Percentiles rank a stretch among this genome's conserved stretches.
phyloP scores from a whole-genome alignment of 2,329 filamentous ascomycete genomes.

The Aspergillus flavus region DNA sequence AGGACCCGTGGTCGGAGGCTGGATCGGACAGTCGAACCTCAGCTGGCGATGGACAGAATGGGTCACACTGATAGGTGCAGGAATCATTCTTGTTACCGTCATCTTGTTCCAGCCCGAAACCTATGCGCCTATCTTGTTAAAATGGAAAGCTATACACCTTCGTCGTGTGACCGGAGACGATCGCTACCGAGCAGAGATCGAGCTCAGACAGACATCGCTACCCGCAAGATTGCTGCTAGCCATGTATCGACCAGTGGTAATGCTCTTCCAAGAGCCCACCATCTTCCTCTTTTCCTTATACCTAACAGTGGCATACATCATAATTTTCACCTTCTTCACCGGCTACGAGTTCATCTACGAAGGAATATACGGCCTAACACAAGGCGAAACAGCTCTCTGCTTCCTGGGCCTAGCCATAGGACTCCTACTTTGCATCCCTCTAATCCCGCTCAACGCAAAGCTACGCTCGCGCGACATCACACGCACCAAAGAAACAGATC shows the following conservation, averaged over 20 bases:
- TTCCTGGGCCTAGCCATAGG: conserved; percentile 54
- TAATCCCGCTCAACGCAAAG: not conserved
- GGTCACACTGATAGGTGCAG: conserved; percentile 44
- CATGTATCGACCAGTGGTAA: conserved; percentile 25
- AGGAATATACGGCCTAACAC: conserved; percentile 50
- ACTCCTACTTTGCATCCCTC: not conserved
- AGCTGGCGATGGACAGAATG: conserved; percentile 47
- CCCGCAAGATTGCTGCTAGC: not conserved
- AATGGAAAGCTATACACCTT: conserved; percentile 46
- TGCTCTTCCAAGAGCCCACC: conserved; percentile 22
- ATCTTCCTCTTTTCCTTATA: conserved; percentile 27
- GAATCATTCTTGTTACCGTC: conserved; percentile 34
- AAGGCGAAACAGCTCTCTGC: conserved; percentile 50
- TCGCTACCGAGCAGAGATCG: conserved; percentile 49
- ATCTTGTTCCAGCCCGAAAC: conserved; percentile 54
- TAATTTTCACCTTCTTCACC: conserved; percentile 40
- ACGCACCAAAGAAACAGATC: not conserved
- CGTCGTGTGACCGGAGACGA: conserved; percentile 45
- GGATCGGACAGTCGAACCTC: conserved; percentile 12
- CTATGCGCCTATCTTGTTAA: conserved; percentile 47
- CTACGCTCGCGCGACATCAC: not conserved
- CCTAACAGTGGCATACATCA: conserved; percentile 31
- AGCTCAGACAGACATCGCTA: not conserved
- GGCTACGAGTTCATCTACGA: conserved; percentile 56
- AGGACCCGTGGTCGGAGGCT: conserved; percentile 18